phyloP scores from a whole-genome alignment of 192 early-diverging fungal species.

The Backusella liffmaniae region DNA sequence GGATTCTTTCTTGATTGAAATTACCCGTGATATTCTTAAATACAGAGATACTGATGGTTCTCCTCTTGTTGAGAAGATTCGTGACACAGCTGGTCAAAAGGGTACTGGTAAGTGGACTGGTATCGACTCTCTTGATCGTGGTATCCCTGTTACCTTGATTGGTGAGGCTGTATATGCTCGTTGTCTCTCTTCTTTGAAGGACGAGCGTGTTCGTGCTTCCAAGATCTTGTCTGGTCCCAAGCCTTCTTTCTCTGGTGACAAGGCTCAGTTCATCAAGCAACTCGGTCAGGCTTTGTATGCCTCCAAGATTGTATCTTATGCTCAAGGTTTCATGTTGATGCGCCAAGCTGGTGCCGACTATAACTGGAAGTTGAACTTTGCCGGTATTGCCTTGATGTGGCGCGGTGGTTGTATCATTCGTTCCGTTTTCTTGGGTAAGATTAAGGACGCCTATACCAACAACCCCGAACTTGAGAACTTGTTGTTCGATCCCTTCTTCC shows the following conservation, averaged over 20 bases:
- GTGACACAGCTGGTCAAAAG: slow-evolving; percentile 97
- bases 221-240: slow-evolving; percentile 80
- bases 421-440: slow-evolving; percentile 94
- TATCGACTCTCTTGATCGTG: slow-evolving; percentile 91
- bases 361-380: slow-evolving; percentile 95
- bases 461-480: slow-evolving; percentile 89
- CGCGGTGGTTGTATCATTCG: slow-evolving; percentile 99
- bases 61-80: slow-evolving; percentile 91
- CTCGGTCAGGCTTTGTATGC: slow-evolving; percentile 94
- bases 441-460: slow-evolving; percentile 89
- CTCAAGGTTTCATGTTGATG: slow-evolving; percentile 99
- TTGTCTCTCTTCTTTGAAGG: slow-evolving; percentile 95
- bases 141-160: slow-evolving; percentile 95
- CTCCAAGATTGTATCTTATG: slow-evolving; percentile 97
- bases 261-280: slow-evolving; percentile 85
- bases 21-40: slow-evolving; percentile 89
- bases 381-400: slow-evolving; percentile 99
- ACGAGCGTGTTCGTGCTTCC: slow-evolving; percentile 90
- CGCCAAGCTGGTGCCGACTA: slow-evolving; percentile 91
- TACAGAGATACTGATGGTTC: slow-evolving; percentile 90
- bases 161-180: slow-evolving; percentile 98
- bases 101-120: slow-evolving; percentile 99
- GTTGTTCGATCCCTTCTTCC: slow-evolving; percentile 97
- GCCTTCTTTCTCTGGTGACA: slow-evolving; percentile 78
- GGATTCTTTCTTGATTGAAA: slow-evolving; percentile 97